phyloP scores from a whole-genome alignment of 208 protist species.

The Trypanosoma caninum region DNA sequence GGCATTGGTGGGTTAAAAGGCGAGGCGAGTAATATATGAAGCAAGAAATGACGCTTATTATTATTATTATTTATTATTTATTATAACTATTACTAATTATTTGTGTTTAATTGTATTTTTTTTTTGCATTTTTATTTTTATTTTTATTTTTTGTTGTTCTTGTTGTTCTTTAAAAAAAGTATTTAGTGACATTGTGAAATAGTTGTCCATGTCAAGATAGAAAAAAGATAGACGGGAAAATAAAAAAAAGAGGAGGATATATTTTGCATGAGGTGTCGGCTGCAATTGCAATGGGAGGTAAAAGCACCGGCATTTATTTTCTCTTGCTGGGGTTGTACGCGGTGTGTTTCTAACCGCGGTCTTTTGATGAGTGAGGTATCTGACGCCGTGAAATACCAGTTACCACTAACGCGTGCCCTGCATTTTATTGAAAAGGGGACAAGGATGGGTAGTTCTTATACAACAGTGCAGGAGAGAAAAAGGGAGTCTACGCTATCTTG shows the following conservation, averaged over 20 bases:
- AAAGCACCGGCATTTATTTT: background rate
- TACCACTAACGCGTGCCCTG: constrained; percentile 20
- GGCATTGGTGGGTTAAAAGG: too few relatives aligned
- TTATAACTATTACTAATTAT: too few relatives aligned
- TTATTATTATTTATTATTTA: background rate
- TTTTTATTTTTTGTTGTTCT: background rate
- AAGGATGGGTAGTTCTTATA: background rate
- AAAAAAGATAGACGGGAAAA: too few relatives aligned
- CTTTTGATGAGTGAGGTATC: background rate
- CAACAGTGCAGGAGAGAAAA: background rate
- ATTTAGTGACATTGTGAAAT: too few relatives aligned
- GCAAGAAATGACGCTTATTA: too few relatives aligned
- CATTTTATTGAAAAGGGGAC: constrained; percentile 5
- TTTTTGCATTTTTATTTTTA: background rate
- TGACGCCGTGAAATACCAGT: background rate
- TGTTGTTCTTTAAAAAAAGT: too few relatives aligned
- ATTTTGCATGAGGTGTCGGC: constrained; percentile 4
- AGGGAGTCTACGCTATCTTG: background rate
- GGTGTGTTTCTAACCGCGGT: background rate
- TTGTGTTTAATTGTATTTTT: background rate
- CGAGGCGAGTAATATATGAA: too few relatives aligned
- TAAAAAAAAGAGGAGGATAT: too few relatives aligned
- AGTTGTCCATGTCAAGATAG: too few relatives aligned
- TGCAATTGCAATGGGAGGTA: background rate
- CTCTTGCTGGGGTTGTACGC: background rate